Conservation (phyloP, 306 rosid genomes). For the Cyamopsis tetragonoloba region DNA sequence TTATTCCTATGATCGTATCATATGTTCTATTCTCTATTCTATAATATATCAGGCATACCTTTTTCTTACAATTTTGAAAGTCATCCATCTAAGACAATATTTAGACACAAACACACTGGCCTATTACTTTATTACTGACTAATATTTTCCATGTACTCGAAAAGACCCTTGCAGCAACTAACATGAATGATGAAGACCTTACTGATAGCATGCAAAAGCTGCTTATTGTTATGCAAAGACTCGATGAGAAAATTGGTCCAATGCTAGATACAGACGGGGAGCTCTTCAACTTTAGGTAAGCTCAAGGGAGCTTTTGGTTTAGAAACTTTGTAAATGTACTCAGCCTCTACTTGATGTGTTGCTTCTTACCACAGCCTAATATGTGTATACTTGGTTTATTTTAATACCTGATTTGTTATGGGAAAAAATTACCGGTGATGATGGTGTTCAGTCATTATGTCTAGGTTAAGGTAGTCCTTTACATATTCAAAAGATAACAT, state of each 20-base stretch:
- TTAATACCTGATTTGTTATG: background rate
- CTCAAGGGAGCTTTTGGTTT: background rate
- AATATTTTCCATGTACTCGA: conserved; percentile 25
- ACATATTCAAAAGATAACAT: background rate
- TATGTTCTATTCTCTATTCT: background rate
- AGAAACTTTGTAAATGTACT: background rate
- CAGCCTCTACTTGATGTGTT: background rate
- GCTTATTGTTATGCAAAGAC: conserved; percentile 91
- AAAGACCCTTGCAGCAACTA: conserved; percentile 96
- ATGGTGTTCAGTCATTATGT: background rate
- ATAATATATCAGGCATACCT: background rate
- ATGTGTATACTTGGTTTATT: background rate
- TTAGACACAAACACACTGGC: too few species aligned
- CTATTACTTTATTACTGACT: conserved; percentile 11
- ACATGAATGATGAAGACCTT: conserved; percentile 79
- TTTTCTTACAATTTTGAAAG: background rate
- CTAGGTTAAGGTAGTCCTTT: background rate
- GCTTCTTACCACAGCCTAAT: background rate
- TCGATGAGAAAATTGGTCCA: conserved; percentile 84
- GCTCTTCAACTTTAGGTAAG: conserved; percentile 79
- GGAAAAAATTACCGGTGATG: background rate
- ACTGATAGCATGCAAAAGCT: conserved; percentile 93
- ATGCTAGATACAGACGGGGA: conserved; percentile 93
- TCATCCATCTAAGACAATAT: background rate
- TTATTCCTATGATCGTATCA: conserved; percentile 13